Conservation (phyloP, 306 rosid genomes). For the Vigna angularis region DNA sequence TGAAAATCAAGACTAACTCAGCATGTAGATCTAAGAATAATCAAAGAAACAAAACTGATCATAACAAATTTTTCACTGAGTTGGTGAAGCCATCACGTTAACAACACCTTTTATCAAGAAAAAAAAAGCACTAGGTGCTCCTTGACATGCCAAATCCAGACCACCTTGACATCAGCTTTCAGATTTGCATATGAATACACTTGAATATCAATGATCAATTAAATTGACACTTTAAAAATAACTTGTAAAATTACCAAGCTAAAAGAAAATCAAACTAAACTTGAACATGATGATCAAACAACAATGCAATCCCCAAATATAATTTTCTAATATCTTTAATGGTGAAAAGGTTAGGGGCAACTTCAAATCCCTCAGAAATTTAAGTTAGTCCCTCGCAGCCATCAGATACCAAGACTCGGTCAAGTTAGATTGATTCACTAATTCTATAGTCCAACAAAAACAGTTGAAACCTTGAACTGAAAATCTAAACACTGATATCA, state of each 20-base stretch:
- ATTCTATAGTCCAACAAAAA: constrained; percentile 16
- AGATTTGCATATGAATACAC: constrained; percentile 3
- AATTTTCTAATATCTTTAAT: background rate
- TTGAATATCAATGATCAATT: constrained; percentile 20
- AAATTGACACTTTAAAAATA: background rate
- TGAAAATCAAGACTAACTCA: constrained; percentile 42
- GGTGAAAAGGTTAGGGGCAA: background rate
- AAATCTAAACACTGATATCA: background rate
- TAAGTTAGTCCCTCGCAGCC: background rate
- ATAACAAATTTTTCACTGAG: background rate
- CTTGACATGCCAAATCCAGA: constrained; percentile 5
- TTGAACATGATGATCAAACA: background rate
- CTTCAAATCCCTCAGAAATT: background rate
- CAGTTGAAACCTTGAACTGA: constrained; percentile 40
- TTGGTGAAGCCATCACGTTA: constrained; percentile 29
- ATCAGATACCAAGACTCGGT: constrained; percentile 4
- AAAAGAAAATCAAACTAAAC: background rate
- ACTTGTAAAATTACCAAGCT: constrained; percentile 9
- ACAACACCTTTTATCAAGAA: background rate
- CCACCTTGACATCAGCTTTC: constrained; percentile 10
- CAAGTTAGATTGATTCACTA: background rate
- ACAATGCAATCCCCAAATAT: background rate
- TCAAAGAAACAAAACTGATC: constrained; percentile 26
- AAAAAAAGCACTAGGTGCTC: background rate
- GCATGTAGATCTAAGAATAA: constrained; percentile 28